Evolutionary conservation across 306 rosid genomes (phyloP).

Genomic region (Corylus avellana): DNA sequence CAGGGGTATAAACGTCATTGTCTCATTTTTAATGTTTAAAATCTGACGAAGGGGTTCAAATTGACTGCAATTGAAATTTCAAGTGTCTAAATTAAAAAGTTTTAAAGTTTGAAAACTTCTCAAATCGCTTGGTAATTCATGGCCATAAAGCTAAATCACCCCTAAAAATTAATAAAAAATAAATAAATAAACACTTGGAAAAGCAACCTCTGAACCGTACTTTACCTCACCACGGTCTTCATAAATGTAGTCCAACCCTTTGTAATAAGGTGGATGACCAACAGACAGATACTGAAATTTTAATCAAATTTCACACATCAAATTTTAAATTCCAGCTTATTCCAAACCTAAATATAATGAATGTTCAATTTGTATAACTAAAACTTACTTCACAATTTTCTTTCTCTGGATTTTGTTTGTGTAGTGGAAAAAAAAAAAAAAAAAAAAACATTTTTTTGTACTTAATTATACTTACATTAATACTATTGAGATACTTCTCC

Average conservation of each 20-base stretch:
- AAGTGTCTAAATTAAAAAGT: too few species aligned
- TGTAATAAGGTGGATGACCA: conserved; percentile 95
- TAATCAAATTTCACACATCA: neutral
- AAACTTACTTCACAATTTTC: too few species aligned
- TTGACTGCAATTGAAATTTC: too few species aligned
- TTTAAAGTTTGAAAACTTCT: too few species aligned
- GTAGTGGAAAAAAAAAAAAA: neutral
- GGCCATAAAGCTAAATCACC: too few species aligned
- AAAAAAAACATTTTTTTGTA: neutral
- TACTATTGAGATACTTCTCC: conserved; percentile 84
- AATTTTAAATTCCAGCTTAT: neutral
- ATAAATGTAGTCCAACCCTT: conserved; percentile 91
- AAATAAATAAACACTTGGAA: neutral
- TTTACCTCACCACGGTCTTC: conserved; percentile 98
- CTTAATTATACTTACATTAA: conserved; percentile 56
- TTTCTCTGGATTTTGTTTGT: neutral
- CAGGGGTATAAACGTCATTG: too few species aligned
- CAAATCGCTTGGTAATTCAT: too few species aligned
- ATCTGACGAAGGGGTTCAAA: too few species aligned
- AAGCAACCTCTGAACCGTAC: neutral
- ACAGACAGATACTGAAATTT: conserved; percentile 82
- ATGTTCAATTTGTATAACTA: neutral
- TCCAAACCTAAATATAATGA: neutral
- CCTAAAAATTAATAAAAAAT: too few species aligned
- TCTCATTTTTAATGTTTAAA: too few species aligned